Conservation (phyloP, 352 stramenopile species). For the Globisporangium megalacanthum region DNA sequence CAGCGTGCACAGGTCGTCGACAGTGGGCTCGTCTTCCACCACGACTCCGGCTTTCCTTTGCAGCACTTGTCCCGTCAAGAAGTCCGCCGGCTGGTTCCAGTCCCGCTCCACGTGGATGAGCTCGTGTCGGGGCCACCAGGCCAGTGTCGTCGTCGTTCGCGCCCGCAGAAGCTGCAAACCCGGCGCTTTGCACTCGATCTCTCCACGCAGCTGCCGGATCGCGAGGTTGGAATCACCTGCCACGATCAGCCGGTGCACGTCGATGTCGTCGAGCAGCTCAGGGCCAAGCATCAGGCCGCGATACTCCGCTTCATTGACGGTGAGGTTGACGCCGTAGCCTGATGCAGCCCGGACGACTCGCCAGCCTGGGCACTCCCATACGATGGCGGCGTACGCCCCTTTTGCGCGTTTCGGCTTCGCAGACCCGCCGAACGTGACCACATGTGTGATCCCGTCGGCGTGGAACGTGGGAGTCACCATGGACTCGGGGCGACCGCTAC, state of each 20-base stretch:
- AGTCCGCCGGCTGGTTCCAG: neutral
- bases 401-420: constrained; percentile 4
- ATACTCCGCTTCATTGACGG: constrained; percentile 22
- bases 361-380: constrained; percentile 15
- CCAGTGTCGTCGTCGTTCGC: too few species aligned
- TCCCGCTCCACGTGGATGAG: too few species aligned
- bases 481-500: too few species aligned
- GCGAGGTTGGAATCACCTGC: too few species aligned
- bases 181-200: too few species aligned
- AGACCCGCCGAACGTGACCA: constrained; percentile 18
- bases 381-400: constrained; percentile 9
- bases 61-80: neutral
- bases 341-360: neutral
- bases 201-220: too few species aligned
- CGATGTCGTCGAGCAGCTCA: too few species aligned
- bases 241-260: too few species aligned
- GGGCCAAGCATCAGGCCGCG: too few species aligned
- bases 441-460: neutral
- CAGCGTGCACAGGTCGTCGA: neutral
- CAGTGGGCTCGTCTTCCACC: neutral
- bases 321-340: neutral
- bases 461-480: neutral
- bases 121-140: too few species aligned
- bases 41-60: neutral
- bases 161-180: too few species aligned